A percentile compares a stretch with the other conserved stretches of the same genome.
phyloP scores from a whole-genome alignment of 768 basidiomycete species.

The Mrakia gelida region DNA sequence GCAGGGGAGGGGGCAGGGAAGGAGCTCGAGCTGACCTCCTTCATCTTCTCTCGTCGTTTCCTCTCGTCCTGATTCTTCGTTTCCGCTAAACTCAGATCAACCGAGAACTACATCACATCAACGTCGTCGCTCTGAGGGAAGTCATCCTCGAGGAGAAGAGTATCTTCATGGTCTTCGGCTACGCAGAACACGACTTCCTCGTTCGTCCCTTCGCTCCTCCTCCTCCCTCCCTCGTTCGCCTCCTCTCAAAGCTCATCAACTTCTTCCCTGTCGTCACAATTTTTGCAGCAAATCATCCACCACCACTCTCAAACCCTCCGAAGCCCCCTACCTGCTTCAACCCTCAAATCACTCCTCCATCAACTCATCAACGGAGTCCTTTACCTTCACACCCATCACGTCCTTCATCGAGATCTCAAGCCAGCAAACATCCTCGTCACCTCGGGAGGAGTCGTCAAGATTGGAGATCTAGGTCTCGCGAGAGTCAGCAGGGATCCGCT shows the following conservation, averaged over 20 bases:
- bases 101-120: slow-evolving; percentile 82
- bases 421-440: slow-evolving; percentile 98
- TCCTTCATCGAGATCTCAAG: slow-evolving; percentile 95
- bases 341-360: slow-evolving; percentile 88
- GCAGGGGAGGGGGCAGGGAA: background rate
- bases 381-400: slow-evolving; percentile 90
- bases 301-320: slow-evolving; percentile 91
- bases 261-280: background rate
- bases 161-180: slow-evolving; percentile 99
- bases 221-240: background rate
- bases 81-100: slow-evolving; percentile 57
- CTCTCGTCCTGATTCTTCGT: too few relatives aligned
- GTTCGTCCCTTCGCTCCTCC: slow-evolving; percentile 51
- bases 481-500: slow-evolving; percentile 85
- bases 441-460: slow-evolving; percentile 82
- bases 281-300: slow-evolving; percentile 87
- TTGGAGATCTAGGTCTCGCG: slow-evolving; percentile 95
- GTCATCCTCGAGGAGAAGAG: slow-evolving; percentile 97
- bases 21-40: background rate
- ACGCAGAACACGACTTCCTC: slow-evolving; percentile 96
- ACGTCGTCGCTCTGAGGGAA: slow-evolving; percentile 83
- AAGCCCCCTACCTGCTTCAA: slow-evolving; percentile 62
- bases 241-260: background rate
- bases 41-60: background rate
- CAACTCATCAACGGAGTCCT: slow-evolving; percentile 90